A percentile compares a stretch with the other conserved stretches of the same genome.
These are phyloP conservation scores for Colletotrichum musae DNA, from an alignment of 2,329 filamentous ascomycete species.

Conservation along the genomic window DNA sequence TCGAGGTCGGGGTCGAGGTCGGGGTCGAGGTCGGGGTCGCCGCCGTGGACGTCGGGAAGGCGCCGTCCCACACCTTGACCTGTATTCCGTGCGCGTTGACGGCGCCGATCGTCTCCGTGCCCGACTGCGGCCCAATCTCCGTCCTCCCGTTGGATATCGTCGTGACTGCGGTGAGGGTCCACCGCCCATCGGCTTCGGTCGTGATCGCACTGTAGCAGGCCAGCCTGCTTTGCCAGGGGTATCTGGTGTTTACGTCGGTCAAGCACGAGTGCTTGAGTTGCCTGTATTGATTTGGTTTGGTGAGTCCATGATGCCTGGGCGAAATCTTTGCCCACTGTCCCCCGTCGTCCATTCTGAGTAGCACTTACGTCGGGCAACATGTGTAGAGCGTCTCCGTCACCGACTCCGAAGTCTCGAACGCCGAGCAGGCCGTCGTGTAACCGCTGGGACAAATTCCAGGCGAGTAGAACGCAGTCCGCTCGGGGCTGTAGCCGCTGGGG, in stretches of 20 bases:
- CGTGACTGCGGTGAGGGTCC: slow-evolving; percentile 12
- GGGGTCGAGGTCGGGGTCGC: not conserved
- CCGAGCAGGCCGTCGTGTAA: slow-evolving; percentile 3
- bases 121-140: not conserved
- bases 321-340: too few relatives aligned
- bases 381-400: slow-evolving; percentile 1
- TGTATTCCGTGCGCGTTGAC: slow-evolving; percentile 12
- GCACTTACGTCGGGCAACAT: slow-evolving; percentile 9
- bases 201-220: slow-evolving; percentile 8
- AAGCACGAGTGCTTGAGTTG: slow-evolving; percentile 5
- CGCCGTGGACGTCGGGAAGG: not conserved
- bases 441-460: slow-evolving; percentile 4
- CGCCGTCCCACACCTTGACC: slow-evolving; percentile 17
- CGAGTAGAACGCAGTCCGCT: slow-evolving; percentile 1
- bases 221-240: slow-evolving; percentile 13
- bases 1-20: not conserved
- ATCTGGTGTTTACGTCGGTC: not conserved
- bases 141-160: not conserved
- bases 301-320: not conserved
- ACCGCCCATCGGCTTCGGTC: slow-evolving; percentile 2
- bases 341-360: not conserved
- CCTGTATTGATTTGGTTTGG: not conserved
- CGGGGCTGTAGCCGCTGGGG: not conserved
- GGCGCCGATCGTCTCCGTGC: not conserved
- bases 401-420: not conserved